Evolutionary conservation across 257 asterid species (phyloP), one percentile per base, ranked within the genome.

Genomic region (Solanum tarijense): DNA sequence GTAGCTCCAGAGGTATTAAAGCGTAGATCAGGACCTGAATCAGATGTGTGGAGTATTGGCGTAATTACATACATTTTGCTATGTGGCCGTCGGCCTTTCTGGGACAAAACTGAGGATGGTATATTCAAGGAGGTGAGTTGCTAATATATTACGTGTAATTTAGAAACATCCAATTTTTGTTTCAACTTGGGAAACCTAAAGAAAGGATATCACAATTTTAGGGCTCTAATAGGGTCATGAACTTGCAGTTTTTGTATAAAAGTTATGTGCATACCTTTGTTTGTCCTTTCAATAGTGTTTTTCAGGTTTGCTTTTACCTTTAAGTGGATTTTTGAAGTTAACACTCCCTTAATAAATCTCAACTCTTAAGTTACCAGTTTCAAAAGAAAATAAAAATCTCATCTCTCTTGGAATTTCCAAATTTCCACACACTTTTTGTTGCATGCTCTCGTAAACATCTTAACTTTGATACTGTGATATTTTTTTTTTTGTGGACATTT

Each of bases 31-130:
- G 99, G 99, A 52, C 99, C 99, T 69, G 99, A 96, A 91, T 97
- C 99, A n/a, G 99, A 97, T 92, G 99, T 92, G 10, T 97, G 99
- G 99, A 97, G 99, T 90, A 97, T 97, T 69, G 99, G 99, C 73
- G 99, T 97, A 7, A 97, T 97, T 46, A 97, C 99, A 34, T 97
- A 97, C 90, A 97, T 97, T 91, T 92, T 97, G 92, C 96, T 97
- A 25, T 95, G 99, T 72, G 99, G 99, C 20, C 92, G 99, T 76
- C 94, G 99, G 69, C 99, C 99, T 23, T 97, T 97, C 90, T 97
- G 99, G 99, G 99, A 97, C 92, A 97, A 94, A 90, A 97, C 99
- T 1, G 98, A 97, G 94, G 98, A 97, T 90, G 99, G 99, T 66
- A 96, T 97, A 91, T 96, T 97, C 92, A 97, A 95, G 90, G 99